A percentile compares a stretch with the other conserved stretches of the same genome.
phyloP scores from a whole-genome alignment of 1,284 basidiomycete genomes.

The Microstroma glucosiphilum region DNA sequence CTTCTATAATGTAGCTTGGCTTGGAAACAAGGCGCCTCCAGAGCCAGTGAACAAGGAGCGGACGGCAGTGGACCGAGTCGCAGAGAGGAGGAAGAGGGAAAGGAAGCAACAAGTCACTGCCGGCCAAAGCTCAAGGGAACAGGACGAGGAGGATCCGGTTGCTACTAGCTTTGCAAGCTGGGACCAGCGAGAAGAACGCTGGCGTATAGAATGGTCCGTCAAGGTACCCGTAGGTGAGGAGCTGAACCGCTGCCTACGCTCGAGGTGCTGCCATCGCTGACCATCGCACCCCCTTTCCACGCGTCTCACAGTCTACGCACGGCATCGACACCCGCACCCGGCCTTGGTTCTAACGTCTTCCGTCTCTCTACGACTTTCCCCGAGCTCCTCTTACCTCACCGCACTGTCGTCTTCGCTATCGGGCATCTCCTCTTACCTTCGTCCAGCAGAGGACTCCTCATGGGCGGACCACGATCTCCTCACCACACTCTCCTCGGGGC shows the following conservation, averaged over 20 bases:
- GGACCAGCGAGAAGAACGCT: not conserved
- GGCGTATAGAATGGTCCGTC: not conserved
- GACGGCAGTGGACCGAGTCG: not conserved
- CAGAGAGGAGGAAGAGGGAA: not conserved
- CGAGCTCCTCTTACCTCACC: not conserved
- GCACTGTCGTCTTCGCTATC: not conserved
- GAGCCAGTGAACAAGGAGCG: not conserved
- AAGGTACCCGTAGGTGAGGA: not conserved
- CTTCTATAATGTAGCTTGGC: not conserved
- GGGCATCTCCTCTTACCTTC: not conserved
- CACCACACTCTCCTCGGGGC: constrained; percentile 12
- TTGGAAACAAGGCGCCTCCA: not conserved
- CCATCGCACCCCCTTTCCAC: too few species aligned
- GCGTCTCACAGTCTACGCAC: not conserved
- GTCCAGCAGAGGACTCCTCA: not conserved
- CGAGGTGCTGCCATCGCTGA: too few species aligned
- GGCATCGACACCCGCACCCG: not conserved
- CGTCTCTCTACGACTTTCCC: not conserved
- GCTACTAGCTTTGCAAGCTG: not conserved
- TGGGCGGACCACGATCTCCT: constrained; percentile 12
- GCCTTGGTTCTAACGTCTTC: not conserved
- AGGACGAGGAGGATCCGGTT: not conserved
- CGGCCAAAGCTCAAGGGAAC: not conserved
- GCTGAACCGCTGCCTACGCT: too few species aligned
- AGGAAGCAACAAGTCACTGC: not conserved